Conservation (phyloP, 495 filamentous ascomycete genomes). For the Penicillium maclennaniae region DNA sequence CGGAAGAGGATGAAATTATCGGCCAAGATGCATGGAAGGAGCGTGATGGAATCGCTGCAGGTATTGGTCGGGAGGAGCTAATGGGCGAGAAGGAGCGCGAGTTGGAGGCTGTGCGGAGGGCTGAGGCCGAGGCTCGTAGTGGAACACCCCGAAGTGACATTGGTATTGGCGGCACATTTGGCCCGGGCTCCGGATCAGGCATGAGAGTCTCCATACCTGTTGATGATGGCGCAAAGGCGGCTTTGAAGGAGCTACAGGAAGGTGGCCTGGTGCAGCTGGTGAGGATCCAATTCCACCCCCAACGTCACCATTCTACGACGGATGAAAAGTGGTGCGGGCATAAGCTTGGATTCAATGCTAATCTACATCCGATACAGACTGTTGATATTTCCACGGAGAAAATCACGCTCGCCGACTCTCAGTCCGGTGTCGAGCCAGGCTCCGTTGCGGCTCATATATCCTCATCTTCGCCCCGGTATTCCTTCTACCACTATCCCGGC, state of each 20-base stretch:
- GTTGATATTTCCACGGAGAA: constrained; percentile 70
- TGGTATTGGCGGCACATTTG: constrained; percentile 57
- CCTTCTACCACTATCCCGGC: constrained; percentile 74
- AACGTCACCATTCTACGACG: constrained; percentile 2
- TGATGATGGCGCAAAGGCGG: constrained; percentile 63
- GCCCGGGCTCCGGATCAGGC: constrained; percentile 47
- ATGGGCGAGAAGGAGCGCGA: constrained; percentile 85
- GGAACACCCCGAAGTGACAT: constrained; percentile 63
- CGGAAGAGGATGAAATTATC: constrained; percentile 62
- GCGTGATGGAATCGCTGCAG: constrained; percentile 60
- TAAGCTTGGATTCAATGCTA: constrained; percentile 23
- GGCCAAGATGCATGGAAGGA: constrained; percentile 68
- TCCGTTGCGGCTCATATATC: constrained; percentile 63
- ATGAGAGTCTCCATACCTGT: constrained; percentile 60
- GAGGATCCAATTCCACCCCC: constrained; percentile 26
- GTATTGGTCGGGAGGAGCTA: constrained; percentile 52
- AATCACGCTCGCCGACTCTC: constrained; percentile 64
- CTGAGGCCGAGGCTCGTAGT: constrained; percentile 71
- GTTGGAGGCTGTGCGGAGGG: constrained; percentile 70
- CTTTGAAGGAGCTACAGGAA: constrained; percentile 55
- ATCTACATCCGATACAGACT: constrained; percentile 31
- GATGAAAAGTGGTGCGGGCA: constrained; percentile 3
- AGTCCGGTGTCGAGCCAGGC: constrained; percentile 46
- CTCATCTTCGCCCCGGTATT: constrained; percentile 79
- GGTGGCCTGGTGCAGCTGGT: constrained; percentile 78